Conservation (phyloP, 179 eudicot genomes). For the Silene coronaria region DNA sequence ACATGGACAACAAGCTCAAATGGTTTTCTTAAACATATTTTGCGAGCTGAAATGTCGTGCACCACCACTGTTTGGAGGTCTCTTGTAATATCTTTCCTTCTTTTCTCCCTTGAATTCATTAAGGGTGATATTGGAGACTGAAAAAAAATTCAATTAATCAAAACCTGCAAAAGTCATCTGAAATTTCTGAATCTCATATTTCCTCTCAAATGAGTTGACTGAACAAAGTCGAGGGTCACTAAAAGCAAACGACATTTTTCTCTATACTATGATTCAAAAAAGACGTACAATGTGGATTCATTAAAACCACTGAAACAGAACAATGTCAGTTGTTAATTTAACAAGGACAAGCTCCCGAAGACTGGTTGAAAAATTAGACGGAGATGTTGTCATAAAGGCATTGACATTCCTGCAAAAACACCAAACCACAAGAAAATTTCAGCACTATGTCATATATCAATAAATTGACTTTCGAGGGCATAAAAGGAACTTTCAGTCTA, state of each 20-base stretch:
- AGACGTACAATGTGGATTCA: not conserved
- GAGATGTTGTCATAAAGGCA: conserved; percentile 46
- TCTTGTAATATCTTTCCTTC: too few relatives aligned
- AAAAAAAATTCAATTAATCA: not conserved
- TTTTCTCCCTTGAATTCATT: too few relatives aligned
- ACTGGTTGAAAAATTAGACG: not conserved
- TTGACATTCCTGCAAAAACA: conserved; percentile 42
- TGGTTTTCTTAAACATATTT: too few relatives aligned
- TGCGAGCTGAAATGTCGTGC: too few relatives aligned
- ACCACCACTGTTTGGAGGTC: too few relatives aligned
- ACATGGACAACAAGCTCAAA: too few relatives aligned
- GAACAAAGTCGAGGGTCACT: not conserved
- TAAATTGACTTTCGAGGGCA: too few relatives aligned
- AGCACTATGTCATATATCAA: not conserved
- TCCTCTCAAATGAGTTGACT: not conserved
- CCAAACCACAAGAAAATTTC: conserved; percentile 15
- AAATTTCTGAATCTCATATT: too few relatives aligned
- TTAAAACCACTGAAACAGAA: not conserved
- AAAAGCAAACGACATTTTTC: not conserved
- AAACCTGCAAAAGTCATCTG: not conserved
- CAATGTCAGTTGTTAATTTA: not conserved
- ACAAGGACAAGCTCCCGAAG: not conserved
- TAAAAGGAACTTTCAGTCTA: too few relatives aligned
- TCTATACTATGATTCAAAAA: not conserved
- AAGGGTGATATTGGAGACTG: too few relatives aligned